These are phyloP conservation scores for Verticillium klebahnii DNA, from an alignment of 2,329 filamentous ascomycete species.

Conservation along the genomic window DNA sequence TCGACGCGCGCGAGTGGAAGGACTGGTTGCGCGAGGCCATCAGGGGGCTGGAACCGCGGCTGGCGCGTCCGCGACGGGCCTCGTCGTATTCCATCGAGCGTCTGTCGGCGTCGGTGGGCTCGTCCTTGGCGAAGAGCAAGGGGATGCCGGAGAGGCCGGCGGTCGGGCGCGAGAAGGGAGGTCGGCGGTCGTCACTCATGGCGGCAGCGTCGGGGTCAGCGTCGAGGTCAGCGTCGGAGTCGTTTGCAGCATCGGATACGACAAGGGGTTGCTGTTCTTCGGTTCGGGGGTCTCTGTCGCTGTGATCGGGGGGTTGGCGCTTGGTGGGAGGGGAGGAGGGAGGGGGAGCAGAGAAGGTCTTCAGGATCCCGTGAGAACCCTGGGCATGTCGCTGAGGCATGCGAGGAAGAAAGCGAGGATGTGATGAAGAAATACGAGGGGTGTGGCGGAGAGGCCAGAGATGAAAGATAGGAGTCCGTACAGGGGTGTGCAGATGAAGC, in stretches of 20 bases:
- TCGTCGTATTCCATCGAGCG: constrained; percentile 10
- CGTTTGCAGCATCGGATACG: neutral
- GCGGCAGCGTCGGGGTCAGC: constrained; percentile 31
- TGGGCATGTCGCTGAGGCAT: constrained; percentile 14
- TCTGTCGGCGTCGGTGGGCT: constrained; percentile 13
- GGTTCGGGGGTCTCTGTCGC: neutral
- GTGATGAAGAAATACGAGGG: neutral
- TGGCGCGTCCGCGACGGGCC: constrained; percentile 13
- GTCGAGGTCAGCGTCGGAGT: constrained; percentile 25
- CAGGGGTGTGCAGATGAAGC: neutral
- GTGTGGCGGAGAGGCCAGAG: neutral
- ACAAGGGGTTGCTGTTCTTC: constrained; percentile 1
- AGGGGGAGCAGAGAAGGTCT: neutral
- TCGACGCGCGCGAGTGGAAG: constrained; percentile 47
- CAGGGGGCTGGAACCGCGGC: constrained; percentile 10
- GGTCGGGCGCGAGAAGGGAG: constrained; percentile 39
- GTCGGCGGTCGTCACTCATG: constrained; percentile 39
- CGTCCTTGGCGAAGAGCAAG: constrained; percentile 31
- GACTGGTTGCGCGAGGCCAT: constrained; percentile 15
- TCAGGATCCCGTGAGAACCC: neutral
- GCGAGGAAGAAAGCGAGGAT: neutral
- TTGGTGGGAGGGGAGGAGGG: neutral
- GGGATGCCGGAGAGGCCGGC: constrained; percentile 41
- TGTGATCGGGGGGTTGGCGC: neutral
- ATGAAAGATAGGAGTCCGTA: neutral